Base-by-base conservation (phyloP, 2,329 filamentous ascomycete genomes). In the Sporothrix brunneoviolacea region DNA sequence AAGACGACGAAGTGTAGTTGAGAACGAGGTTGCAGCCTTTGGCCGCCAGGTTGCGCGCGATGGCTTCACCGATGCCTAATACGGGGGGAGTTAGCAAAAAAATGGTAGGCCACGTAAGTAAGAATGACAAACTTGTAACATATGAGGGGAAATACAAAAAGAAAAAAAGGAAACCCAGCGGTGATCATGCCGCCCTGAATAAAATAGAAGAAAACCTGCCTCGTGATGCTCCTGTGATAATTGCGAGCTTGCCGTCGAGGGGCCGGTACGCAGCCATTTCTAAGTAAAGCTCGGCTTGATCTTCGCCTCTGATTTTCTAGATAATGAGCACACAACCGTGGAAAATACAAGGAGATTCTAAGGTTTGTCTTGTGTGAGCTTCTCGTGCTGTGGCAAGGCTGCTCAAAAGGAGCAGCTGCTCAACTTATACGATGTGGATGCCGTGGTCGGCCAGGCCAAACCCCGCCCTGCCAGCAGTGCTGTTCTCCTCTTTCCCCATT, bases 181-280 rank as follows among this genome's bases (percentile, higher is more conserved):
- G n/a, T n/a, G n/a, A n/a, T n/a, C n/a, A n/a, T n/a, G n/a, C n/a
- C n/a, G n/a, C n/a, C n/a, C n/a, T n/a, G n/a, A n/a, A n/a, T n/a
- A n/a, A n/a, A n/a, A n/a, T n/a, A n/a, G n/a, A n/a, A n/a, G n/a
- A n/a, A n/a, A 3, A 41, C 60, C 55, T 73, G 88, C 87, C 86
- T 73, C 88, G 73, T 52, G 87, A 89, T 53, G 82, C 85, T 51
- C 88, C 88, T 1, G 88, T 93, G 41, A 93, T 75, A 57, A 94
- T 83, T 48, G 80, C 88, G 46, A 91, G 73, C 66, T 90, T 90
- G 58, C 86, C 86, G 62, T 88, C 81, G n/a, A 85, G 71, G 43
- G 67, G 61, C 35, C 66, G 68, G 43, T 24, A 3, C 10, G 46
- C 61, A 33, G 50, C 35, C 42, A 51, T 44, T 8, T 13, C 38